Evolutionary conservation across 305 asterid genomes (phyloP).

Genomic region (Withania somnifera): DNA sequence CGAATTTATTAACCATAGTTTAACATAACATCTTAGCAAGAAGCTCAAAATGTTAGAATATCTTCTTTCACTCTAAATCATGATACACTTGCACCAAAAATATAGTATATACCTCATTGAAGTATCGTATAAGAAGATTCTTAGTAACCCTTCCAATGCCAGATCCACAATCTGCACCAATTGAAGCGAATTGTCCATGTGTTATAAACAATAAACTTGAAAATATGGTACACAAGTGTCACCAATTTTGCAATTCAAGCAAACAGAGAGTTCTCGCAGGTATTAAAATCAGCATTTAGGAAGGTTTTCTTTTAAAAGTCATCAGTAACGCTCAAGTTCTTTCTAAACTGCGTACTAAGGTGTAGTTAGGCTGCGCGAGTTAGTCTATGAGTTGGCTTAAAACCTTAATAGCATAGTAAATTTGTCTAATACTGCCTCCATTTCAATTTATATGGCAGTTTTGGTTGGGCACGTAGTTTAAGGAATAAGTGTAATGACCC

Average conservation of each 20-base stretch:
- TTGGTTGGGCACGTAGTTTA: not conserved
- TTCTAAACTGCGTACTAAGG: not conserved
- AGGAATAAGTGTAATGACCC: no score
- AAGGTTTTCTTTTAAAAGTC: not conserved
- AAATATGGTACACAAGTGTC: not conserved
- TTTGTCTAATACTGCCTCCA: not conserved
- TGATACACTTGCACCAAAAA: not conserved
- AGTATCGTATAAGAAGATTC: conserved; percentile 76
- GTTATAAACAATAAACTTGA: conserved; percentile 1
- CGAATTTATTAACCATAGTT: not conserved
- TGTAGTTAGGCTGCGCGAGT: not conserved
- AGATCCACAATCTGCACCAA: conserved; percentile 81
- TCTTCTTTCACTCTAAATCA: not conserved
- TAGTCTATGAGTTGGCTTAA: not conserved
- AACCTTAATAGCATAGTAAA: not conserved
- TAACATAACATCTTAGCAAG: not conserved
- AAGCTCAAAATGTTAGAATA: not conserved
- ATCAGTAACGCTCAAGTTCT: not conserved
- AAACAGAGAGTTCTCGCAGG: not conserved
- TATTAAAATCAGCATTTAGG: not conserved
- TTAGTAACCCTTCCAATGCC: conserved; percentile 87
- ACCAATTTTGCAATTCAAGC: not conserved
- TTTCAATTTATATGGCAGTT: not conserved
- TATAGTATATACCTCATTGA: conserved; percentile 49
- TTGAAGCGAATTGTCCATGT: conserved; percentile 8